Conservation (phyloP, 331 rosid genomes). For the Erythrophleum ivorense region DNA sequence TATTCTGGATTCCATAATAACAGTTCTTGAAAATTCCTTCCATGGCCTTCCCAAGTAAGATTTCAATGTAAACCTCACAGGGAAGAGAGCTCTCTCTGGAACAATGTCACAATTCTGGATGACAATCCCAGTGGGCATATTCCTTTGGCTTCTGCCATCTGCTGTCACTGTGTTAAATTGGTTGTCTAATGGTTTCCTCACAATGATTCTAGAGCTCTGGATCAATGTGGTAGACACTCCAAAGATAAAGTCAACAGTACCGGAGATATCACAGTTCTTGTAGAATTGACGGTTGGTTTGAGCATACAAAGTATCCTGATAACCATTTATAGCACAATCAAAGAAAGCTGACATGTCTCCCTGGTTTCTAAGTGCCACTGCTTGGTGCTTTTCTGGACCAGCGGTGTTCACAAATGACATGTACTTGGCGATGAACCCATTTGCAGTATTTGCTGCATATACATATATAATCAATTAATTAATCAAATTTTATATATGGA, state of each 20-base stretch:
- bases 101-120: constrained; percentile 55
- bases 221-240: constrained; percentile 47
- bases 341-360: constrained; percentile 49
- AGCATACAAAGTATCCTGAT: constrained; percentile 58
- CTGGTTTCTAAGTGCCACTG: constrained; percentile 60
- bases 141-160: constrained; percentile 41
- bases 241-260: constrained; percentile 65
- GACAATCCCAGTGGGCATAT: constrained; percentile 42
- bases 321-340: constrained; percentile 49
- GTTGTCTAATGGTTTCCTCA: constrained; percentile 44
- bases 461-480: background rate
- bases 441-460: constrained; percentile 42
- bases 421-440: constrained; percentile 50
- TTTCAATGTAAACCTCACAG: constrained; percentile 35
- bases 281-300: constrained; percentile 60
- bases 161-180: constrained; percentile 56
- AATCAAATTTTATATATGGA: background rate
- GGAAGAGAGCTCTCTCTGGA: constrained; percentile 48
- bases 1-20: constrained; percentile 56
- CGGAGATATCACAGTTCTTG: constrained; percentile 58
- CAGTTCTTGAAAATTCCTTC: constrained; percentile 51
- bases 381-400: constrained; percentile 54
- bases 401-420: constrained; percentile 59
- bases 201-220: constrained; percentile 51
- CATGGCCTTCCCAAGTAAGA: constrained; percentile 76